Base-by-base conservation (phyloP, 2,329 filamentous ascomycete species). In the Colletotrichum sp. region DNA sequence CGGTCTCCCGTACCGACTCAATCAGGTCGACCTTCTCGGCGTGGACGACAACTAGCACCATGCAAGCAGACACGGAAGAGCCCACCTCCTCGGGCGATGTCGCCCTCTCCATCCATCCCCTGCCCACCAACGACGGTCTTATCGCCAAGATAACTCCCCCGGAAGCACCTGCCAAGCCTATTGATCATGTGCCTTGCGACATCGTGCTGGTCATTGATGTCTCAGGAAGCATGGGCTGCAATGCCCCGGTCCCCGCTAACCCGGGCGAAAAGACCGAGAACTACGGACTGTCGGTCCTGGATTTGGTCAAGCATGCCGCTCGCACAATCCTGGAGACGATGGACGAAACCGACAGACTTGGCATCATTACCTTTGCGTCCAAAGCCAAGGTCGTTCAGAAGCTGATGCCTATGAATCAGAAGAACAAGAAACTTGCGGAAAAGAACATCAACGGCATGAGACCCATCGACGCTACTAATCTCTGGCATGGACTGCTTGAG, bases 171-270 rank as follows among this genome's bases (percentile, higher is more conserved):
- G 33, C 54, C 0, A 21, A 77, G 4, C 27, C 76, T 1, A 74
- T 82, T 0, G 69, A 77, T 8, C 87, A 89, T 77, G 83, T 88
- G 0, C 87, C 89, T 3, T 91, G 88, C 78, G 90, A 92, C 74
- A 88, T 92, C 36, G 90, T 91, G 3, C 84, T 92, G 4, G 90
- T 90, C 18, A 91, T 92, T 68, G 90, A 92, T 77, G 84, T 91
- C 16, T 92, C 90, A 0, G 85, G 83, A 0, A 91, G 89, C 80
- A 93, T 92, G 90, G 65, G 72, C 1, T 66, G 73, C 0, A 76
- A 80, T 2, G 90, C 90, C 1, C 87, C 87, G 0, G 83, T 88
- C 0, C 87, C 89, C 0, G 77, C 77, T 12, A 78, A 78, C 5
- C 75, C 79, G 2, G 85, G 84, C 16, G 83, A 86, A 8, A 78